Conservation (phyloP, 768 basidiomycete species). For the Russula ochroleuca region DNA sequence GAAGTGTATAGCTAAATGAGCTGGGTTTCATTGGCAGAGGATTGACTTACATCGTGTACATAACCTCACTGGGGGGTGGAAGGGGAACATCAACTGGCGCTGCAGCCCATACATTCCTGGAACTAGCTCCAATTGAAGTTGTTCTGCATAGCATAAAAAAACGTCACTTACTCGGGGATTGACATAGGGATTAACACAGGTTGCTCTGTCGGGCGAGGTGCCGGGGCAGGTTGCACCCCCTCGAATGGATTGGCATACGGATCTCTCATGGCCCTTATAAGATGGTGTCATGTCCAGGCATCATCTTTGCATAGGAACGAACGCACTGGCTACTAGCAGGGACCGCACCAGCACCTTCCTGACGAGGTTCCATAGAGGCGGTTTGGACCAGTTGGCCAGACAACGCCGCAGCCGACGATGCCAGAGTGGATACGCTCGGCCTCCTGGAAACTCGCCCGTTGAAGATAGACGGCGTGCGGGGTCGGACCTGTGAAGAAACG, state of each 20-base stretch:
- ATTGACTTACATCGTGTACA: conserved; percentile 17
- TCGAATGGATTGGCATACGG: conserved; percentile 18
- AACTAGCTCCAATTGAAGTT: neutral
- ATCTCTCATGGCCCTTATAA: conserved; percentile 4
- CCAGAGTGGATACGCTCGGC: conserved; percentile 23
- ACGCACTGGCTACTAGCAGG: conserved; percentile 12
- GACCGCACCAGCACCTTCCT: neutral
- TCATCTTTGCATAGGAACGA: neutral
- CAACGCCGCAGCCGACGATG: conserved; percentile 13
- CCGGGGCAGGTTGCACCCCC: neutral
- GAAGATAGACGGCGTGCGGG: conserved; percentile 22
- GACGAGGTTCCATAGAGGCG: conserved; percentile 9
- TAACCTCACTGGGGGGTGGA: conserved; percentile 15
- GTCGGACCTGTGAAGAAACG: conserved; percentile 26
- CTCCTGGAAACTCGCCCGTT: conserved; percentile 20
- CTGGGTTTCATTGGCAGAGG: neutral
- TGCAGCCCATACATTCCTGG: conserved; percentile 10
- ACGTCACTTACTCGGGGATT: conserved; percentile 16
- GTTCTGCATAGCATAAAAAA: neutral
- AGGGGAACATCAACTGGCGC: conserved; percentile 22
- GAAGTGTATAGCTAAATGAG: neutral
- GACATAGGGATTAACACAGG: neutral
- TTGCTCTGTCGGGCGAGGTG: conserved; percentile 5
- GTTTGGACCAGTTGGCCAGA: neutral
- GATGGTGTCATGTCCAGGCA: neutral